Evolutionary conservation across 2,329 filamentous ascomycete genomes (phyloP), one percentile per base, ranked within the genome.

Genomic region (Fonsecaea multimorphosa): DNA sequence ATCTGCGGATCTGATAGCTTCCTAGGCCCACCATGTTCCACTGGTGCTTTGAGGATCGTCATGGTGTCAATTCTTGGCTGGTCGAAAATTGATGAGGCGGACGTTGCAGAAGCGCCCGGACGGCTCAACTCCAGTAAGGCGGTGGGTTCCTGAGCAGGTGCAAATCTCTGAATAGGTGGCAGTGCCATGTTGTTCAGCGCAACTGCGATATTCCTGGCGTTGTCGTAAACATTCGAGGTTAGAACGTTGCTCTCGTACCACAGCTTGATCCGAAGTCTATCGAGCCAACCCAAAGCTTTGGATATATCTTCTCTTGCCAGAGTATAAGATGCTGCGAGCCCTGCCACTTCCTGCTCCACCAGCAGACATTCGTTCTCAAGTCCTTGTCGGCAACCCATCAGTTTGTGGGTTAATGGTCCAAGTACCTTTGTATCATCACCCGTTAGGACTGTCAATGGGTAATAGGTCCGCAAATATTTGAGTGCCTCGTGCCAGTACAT

Each of bases 161-260:
- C 38, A 66, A 71, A 65, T 67, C 72, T 56, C 73, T 65, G 55
- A 58, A 69, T 73, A 19, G 72, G 70, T 83, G 68, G 87, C 83
- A 78, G 87, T 81, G 67, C 89, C 95, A 99, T 98, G 7, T 91
- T 92, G 77, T 95, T 96, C 57, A 99, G 81, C 3, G 94, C 95
- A 66, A 91, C 86, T 5, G 93, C 91, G 54, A 98, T 89, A 70
- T 94, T 92, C 65, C 89, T 89, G 44, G 92, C 92, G 71, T 96
- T 90, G 66, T 95, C 91, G 73, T 97, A 98, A 9, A 89, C 87
- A 56, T 89, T 91, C 3, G 95, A 97, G 73, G 94, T 93, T 68
- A 92, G 90, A 31, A 98, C 93, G 76, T 97, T 93, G 1, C 91
- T 94, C 66, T 95, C 91, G 76, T 96, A 99, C 95, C 95, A 99